A percentile compares a stretch with the other conserved stretches of the same genome.
Conservation (phyloP, 805 yeast genomes). For the Spathaspora boniae region DNA sequence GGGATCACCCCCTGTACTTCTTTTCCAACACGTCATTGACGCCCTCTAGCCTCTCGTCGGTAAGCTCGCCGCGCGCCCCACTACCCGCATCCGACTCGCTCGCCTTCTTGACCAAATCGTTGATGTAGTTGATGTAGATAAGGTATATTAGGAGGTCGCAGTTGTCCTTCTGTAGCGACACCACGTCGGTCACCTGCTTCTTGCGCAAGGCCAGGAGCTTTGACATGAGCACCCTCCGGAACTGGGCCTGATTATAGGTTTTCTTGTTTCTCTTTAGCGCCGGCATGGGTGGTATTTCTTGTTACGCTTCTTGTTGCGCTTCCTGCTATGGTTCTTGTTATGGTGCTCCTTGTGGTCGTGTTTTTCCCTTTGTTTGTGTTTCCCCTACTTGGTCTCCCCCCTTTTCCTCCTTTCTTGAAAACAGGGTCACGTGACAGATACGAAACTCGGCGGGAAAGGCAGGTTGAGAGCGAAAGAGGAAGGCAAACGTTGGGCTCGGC, state of each 20-base stretch:
- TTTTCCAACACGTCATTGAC: conserved; percentile 31
- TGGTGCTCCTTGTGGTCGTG: too few species aligned
- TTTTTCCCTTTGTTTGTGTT: too few species aligned
- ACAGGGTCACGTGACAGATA: too few species aligned
- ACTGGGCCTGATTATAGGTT: conserved; percentile 16
- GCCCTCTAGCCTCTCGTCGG: conserved; percentile 37
- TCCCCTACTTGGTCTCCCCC: too few species aligned
- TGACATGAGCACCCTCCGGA: conserved; percentile 9
- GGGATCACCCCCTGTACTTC: conserved; percentile 31
- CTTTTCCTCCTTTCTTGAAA: too few species aligned
- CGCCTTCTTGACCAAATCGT: conserved; percentile 38
- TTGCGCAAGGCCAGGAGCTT: too few species aligned
- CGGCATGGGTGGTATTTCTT: too few species aligned
- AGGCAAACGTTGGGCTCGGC: too few species aligned
- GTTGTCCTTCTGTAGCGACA: conserved; percentile 32
- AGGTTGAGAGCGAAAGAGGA: too few species aligned
- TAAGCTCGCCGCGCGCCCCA: conserved; percentile 29
- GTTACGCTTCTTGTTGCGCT: too few species aligned
- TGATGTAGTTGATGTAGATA: conserved; percentile 46
- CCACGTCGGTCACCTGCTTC: conserved; percentile 15
- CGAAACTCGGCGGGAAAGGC: too few species aligned
- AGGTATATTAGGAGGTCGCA: conserved; percentile 44
- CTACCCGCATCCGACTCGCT: conserved; percentile 31
- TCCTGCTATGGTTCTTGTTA: too few species aligned
- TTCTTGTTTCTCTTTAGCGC: conserved; percentile 9